Conservation (phyloP, 768 basidiomycete genomes). For the Tylopilus felleus region DNA sequence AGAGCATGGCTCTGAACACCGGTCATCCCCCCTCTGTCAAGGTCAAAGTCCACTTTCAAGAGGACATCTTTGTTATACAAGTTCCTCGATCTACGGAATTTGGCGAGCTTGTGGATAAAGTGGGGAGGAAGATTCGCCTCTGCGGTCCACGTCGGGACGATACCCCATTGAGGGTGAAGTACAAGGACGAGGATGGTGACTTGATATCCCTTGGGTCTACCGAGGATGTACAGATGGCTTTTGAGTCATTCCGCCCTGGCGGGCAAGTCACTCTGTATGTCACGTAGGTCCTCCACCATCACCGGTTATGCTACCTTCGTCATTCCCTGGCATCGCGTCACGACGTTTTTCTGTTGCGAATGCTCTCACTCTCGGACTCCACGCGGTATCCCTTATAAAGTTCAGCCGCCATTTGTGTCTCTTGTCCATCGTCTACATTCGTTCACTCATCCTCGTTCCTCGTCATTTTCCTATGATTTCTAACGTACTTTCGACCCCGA, state of each 20-base stretch:
- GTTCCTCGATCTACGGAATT: constrained; percentile 79
- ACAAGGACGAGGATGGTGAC: constrained; percentile 91
- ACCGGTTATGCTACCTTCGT: background rate
- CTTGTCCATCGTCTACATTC: constrained; percentile 20
- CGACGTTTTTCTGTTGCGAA: constrained; percentile 6
- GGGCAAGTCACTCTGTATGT: constrained; percentile 81
- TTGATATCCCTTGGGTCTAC: constrained; percentile 84
- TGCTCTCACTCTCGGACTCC: constrained; percentile 14
- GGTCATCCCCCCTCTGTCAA: constrained; percentile 57
- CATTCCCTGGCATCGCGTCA: background rate
- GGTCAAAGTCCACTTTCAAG: constrained; percentile 92
- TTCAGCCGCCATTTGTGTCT: constrained; percentile 13
- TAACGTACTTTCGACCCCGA: constrained; percentile 14
- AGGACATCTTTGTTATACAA: constrained; percentile 94
- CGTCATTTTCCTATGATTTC: constrained; percentile 9
- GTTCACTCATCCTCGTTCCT: constrained; percentile 15
- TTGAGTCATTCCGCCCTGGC: constrained; percentile 77
- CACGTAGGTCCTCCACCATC: constrained; percentile 43
- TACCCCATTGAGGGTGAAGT: constrained; percentile 81
- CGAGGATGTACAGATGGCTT: constrained; percentile 93
- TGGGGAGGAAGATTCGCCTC: constrained; percentile 88
- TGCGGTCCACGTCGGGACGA: constrained; percentile 82
- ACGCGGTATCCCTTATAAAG: constrained; percentile 6
- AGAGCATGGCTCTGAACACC: constrained; percentile 34
- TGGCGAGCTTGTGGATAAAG: constrained; percentile 81